Conservation (phyloP, 2,329 filamentous ascomycete genomes). For the Stagonosporopsis chrysanthemi region DNA sequence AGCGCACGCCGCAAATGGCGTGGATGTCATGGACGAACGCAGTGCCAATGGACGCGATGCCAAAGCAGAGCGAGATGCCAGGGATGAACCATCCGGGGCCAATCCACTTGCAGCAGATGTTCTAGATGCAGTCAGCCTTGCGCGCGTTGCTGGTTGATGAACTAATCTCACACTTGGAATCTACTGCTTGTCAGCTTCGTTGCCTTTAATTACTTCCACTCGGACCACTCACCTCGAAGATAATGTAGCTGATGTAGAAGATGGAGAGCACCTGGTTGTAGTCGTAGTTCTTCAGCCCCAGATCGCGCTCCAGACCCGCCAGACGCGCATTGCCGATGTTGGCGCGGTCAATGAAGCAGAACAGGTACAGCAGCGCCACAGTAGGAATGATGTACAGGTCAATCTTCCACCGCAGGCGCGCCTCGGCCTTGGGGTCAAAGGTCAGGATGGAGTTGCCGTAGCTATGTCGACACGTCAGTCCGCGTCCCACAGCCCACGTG, state of each 20-base stretch:
- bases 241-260: constrained; percentile 77
- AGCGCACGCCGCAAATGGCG: constrained; percentile 67
- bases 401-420: constrained; percentile 67
- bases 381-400: constrained; percentile 72
- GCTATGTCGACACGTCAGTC: constrained; percentile 34
- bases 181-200: constrained; percentile 58
- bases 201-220: constrained; percentile 46
- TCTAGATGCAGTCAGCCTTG: not conserved
- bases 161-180: constrained; percentile 58
- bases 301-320: constrained; percentile 69
- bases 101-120: constrained; percentile 67
- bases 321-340: constrained; percentile 77
- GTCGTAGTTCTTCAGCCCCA: constrained; percentile 67
- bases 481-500: not conserved
- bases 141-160: not conserved
- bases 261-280: constrained; percentile 73
- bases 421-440: constrained; percentile 66
- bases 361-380: constrained; percentile 71
- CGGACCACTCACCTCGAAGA: constrained; percentile 54
- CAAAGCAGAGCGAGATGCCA: constrained; percentile 67
- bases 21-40: constrained; percentile 68
- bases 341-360: constrained; percentile 78
- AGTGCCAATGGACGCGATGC: constrained; percentile 68
- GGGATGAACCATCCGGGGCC: constrained; percentile 78
- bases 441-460: constrained; percentile 43